These are phyloP conservation scores for Durotheca rogersii DNA, from an alignment of 495 filamentous ascomycete species.

Conservation along the genomic window DNA sequence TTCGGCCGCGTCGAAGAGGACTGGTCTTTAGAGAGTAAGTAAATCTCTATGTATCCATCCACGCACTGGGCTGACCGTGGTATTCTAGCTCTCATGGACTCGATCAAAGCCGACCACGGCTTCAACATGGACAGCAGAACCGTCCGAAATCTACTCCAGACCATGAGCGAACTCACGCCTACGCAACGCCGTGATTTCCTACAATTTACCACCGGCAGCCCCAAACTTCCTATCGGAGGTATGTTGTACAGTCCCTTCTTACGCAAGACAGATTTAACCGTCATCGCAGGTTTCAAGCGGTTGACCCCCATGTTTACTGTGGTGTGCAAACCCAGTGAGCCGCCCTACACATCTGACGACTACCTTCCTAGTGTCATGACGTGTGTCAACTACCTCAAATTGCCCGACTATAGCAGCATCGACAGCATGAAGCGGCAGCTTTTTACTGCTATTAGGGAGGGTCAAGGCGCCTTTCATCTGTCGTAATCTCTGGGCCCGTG, in stretches of 20 bases:
- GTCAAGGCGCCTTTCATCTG: constrained; percentile 98
- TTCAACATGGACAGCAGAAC: constrained; percentile 99
- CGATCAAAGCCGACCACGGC: constrained; percentile 98
- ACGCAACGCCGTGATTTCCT: constrained; percentile 88
- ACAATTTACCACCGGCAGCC: constrained; percentile 97
- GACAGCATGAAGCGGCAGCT: constrained; percentile 74
- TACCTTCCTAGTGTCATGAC: constrained; percentile 99
- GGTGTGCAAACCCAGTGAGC: constrained; percentile 95
- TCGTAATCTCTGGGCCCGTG: constrained; percentile 55
- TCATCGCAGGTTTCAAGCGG: constrained; percentile 80
- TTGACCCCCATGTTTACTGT: constrained; percentile 98
- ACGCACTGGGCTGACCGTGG: constrained; percentile 16
- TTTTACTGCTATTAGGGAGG: constrained; percentile 86
- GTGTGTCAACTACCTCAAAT: constrained; percentile 98
- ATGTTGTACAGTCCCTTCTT: constrained; percentile 38
- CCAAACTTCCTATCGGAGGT: constrained; percentile 98
- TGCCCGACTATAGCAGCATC: constrained; percentile 89
- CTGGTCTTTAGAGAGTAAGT: constrained; percentile 94
- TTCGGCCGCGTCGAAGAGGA: constrained; percentile 96
- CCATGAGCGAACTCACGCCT: constrained; percentile 83
- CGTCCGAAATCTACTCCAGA: constrained; percentile 88
- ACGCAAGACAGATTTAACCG: constrained; percentile 10
- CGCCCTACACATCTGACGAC: constrained; percentile 92
- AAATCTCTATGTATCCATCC: neutral
- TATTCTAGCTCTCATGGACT: constrained; percentile 83